These are phyloP conservation scores for Hypomyces rosellus DNA, from an alignment of 2,329 filamentous ascomycete genomes.

Conservation along the genomic window DNA sequence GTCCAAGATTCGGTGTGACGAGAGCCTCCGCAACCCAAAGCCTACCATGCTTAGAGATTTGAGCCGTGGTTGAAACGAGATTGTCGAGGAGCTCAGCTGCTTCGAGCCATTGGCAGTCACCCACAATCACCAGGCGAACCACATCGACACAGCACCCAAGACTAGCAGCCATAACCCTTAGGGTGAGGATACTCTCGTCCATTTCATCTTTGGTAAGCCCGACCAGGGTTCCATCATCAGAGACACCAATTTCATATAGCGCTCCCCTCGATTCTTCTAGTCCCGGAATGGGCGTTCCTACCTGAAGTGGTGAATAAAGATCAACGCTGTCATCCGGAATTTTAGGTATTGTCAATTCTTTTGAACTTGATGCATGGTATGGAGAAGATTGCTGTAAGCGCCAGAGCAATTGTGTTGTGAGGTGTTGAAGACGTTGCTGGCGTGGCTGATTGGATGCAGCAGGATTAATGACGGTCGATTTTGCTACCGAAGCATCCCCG, in stretches of 20 bases:
- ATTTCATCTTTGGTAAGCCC: slow-evolving; percentile 87
- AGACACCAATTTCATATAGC: slow-evolving; percentile 92
- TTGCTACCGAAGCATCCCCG: slow-evolving; percentile 11
- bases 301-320: slow-evolving; percentile 39
- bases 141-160: slow-evolving; percentile 82
- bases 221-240: slow-evolving; percentile 86
- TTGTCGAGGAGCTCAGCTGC: slow-evolving; percentile 25
- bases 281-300: slow-evolving; percentile 62
- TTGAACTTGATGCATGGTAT: slow-evolving; percentile 75
- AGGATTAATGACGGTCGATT: slow-evolving; percentile 24
- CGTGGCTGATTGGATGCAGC: slow-evolving; percentile 59
- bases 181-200: slow-evolving; percentile 78
- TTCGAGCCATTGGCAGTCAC: slow-evolving; percentile 71
- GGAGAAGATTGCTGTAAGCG: slow-evolving; percentile 90
- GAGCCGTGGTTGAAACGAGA: slow-evolving; percentile 15
- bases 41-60: slow-evolving; percentile 37
- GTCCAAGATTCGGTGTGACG: slow-evolving; percentile 64
- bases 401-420: slow-evolving; percentile 95
- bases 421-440: slow-evolving; percentile 77
- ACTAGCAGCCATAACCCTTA: slow-evolving; percentile 87
- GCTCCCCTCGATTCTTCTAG: slow-evolving; percentile 91
- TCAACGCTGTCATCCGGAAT: slow-evolving; percentile 59
- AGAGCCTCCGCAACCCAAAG: slow-evolving; percentile 88
- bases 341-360: slow-evolving; percentile 66
- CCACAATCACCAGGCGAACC: slow-evolving; percentile 74